A percentile compares a stretch with the other conserved stretches of the same genome.
phyloP scores from a whole-genome alignment of 305 asterid species.

The Fraxinus baroniana region DNA sequence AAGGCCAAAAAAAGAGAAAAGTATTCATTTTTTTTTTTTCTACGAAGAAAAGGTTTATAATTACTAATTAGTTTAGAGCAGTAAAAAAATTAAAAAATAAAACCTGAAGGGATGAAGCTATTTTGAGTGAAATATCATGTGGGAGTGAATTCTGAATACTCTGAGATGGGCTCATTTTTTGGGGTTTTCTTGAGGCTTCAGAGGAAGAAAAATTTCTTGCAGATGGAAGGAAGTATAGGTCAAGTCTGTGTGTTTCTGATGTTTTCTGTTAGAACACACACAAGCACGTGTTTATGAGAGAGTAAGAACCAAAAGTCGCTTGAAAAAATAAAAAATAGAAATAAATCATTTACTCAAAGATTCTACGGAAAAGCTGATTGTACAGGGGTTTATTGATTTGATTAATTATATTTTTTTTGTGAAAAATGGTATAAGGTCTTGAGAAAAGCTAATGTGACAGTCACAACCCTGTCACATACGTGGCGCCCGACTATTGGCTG shows the following conservation, averaged over 20 bases:
- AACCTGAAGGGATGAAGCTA: constrained; percentile 72
- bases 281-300: neutral
- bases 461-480: no score
- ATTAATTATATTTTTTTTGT: neutral
- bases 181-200: neutral
- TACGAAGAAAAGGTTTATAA: neutral
- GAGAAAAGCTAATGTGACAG: no score
- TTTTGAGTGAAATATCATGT: constrained; percentile 61
- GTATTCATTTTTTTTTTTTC: neutral
- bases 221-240: neutral
- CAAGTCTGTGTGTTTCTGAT: neutral
- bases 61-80: neutral
- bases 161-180: constrained; percentile 31
- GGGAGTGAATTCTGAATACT: constrained; percentile 57
- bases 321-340: neutral
- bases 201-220: neutral
- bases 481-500: no score
- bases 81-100: neutral
- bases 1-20: neutral
- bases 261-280: neutral
- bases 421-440: no score
- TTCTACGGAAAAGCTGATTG: neutral
- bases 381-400: neutral
- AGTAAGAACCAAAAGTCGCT: neutral
- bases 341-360: neutral